A percentile compares a stretch with the other conserved stretches of the same genome.
Evolutionary conservation across 495 filamentous ascomycete genomes (phyloP).

Genomic region (Daldinia loculata): DNA sequence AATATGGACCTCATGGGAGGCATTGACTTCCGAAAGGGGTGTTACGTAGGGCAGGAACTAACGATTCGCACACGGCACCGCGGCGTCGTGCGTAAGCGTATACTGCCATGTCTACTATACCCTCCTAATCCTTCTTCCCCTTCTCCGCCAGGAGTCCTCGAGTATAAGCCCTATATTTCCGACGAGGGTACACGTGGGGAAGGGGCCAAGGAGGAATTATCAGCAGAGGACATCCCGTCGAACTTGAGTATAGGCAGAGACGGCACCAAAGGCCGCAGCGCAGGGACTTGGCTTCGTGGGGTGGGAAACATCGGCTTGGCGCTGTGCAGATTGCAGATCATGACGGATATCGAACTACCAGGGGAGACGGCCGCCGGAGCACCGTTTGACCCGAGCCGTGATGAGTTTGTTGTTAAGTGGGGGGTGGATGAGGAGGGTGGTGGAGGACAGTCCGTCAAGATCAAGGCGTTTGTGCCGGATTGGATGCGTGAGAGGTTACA

Average conservation of each 20-base stretch:
- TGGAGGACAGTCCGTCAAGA: slow-evolving; percentile 58
- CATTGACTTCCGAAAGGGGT: slow-evolving; percentile 93
- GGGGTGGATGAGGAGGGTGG: slow-evolving; percentile 38
- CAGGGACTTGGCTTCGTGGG: slow-evolving; percentile 78
- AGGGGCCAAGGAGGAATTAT: slow-evolving; percentile 2
- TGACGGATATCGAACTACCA: slow-evolving; percentile 77
- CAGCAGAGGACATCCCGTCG: slow-evolving; percentile 43
- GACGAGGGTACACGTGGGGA: background rate
- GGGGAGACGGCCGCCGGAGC: slow-evolving; percentile 66
- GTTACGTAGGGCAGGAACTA: slow-evolving; percentile 95
- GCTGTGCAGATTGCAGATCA: slow-evolving; percentile 87
- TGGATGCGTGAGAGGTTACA: slow-evolving; percentile 67
- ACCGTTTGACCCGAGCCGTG: slow-evolving; percentile 50
- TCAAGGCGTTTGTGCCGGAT: slow-evolving; percentile 87
- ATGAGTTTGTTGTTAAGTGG: slow-evolving; percentile 58
- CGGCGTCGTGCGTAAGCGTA: slow-evolving; percentile 88
- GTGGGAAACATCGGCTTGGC: slow-evolving; percentile 87
- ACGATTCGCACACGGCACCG: slow-evolving; percentile 94
- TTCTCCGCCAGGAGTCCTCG: slow-evolving; percentile 1
- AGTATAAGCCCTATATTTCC: slow-evolving; percentile 21
- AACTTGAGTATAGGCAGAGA: slow-evolving; percentile 53
- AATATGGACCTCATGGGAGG: slow-evolving; percentile 85
- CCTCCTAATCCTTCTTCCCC: background rate
- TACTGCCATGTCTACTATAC: slow-evolving; percentile 87
- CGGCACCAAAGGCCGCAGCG: slow-evolving; percentile 67